Percentiles rank a stretch among this genome's conserved stretches.
These are phyloP conservation scores for Sordariomycetes sp. DNA, from an alignment of 2,329 filamentous ascomycete genomes.

Conservation along the genomic window DNA sequence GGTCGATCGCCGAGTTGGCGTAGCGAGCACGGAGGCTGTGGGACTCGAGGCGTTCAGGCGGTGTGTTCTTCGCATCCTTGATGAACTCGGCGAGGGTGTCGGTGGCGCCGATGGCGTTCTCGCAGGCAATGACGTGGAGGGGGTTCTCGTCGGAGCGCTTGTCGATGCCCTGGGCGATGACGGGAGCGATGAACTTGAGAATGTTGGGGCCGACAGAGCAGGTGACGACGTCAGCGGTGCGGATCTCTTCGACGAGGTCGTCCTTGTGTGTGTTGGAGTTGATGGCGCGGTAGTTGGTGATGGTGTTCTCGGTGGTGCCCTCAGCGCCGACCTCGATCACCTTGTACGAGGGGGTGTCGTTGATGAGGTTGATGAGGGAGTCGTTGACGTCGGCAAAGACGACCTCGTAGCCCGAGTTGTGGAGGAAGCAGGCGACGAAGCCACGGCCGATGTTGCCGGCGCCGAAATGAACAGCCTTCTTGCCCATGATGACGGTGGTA, in stretches of 20 bases:
- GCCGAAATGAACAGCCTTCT: slow-evolving; percentile 77
- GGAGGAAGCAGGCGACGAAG: slow-evolving; percentile 85
- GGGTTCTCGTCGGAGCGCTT: slow-evolving; percentile 59
- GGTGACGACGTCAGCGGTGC: slow-evolving; percentile 82
- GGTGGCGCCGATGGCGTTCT: slow-evolving; percentile 94
- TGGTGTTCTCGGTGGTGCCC: slow-evolving; percentile 70
- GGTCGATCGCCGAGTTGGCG: slow-evolving; percentile 96
- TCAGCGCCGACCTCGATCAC: slow-evolving; percentile 89
- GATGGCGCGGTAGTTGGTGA: slow-evolving; percentile 94
- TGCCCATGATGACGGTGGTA: slow-evolving; percentile 30
- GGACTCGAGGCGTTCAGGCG: slow-evolving; percentile 54
- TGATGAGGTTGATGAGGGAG: slow-evolving; percentile 68
- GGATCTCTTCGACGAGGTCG: slow-evolving; percentile 76
- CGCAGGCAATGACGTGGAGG: slow-evolving; percentile 89
- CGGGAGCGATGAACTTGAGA: slow-evolving; percentile 90
- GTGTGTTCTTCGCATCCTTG: slow-evolving; percentile 64
- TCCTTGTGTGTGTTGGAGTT: slow-evolving; percentile 83
- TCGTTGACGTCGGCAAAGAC: slow-evolving; percentile 94
- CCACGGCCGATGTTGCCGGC: slow-evolving; percentile 80
- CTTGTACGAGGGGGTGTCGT: slow-evolving; percentile 68
- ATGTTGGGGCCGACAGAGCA: slow-evolving; percentile 96
- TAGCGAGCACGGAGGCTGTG: slow-evolving; percentile 73
- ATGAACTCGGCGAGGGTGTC: slow-evolving; percentile 79
- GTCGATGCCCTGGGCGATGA: slow-evolving; percentile 90
- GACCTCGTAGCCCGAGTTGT: slow-evolving; percentile 92